Base-by-base conservation (phyloP, 371 early-diverging fungal species). In the Haplosporangium sp. region DNA sequence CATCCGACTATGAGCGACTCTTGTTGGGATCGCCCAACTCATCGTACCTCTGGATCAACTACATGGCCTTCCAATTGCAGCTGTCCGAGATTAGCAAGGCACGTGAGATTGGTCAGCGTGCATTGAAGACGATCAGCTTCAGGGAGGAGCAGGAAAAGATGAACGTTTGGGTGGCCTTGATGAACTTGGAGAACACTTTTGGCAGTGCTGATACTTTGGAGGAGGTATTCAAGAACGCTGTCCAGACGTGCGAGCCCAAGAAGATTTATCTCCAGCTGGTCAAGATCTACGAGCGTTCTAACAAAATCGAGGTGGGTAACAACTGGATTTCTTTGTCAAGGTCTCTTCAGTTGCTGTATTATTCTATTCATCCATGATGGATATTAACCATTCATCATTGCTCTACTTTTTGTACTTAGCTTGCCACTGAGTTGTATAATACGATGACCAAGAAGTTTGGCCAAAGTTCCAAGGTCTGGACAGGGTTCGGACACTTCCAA, bases 21-120 rank as follows among this genome's bases (percentile, higher is more conserved):
- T 67, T 99, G 47, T 85, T 99, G 41, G 95, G 95, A 10, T 95
- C 96, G 36, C 99, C 99, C 73, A 95, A 96, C 86, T 93, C 94
- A 41, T 98, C 98, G 14, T 95, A 90, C 86, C 69, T 98, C 60
- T 99, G 99, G 99, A 94, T 99, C 75, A 95, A 97, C 83, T 99
- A 95, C 80, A 99, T 99, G 98, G 96, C 98, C 6, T 95, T 94
- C 86, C 95, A 95, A 66, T 85, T 97, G 6, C 91, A 96, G 64
- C 82, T 96, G 64, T 92, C 94, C 2, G 96, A 97, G 77, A 89
- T 98, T 47, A 92, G 86, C 23, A 95, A 94, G 71, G 98, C 98
- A 8, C 93, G 98, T 42, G 90, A 89, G 56, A 91, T 98, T 59
- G 98, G 94, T 54, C 94, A 97, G 73, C 91, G 96, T 51, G 99